Evolutionary conservation across 345 rosid species (phyloP).

Genomic region (Cardamine chenopodiifolia): DNA sequence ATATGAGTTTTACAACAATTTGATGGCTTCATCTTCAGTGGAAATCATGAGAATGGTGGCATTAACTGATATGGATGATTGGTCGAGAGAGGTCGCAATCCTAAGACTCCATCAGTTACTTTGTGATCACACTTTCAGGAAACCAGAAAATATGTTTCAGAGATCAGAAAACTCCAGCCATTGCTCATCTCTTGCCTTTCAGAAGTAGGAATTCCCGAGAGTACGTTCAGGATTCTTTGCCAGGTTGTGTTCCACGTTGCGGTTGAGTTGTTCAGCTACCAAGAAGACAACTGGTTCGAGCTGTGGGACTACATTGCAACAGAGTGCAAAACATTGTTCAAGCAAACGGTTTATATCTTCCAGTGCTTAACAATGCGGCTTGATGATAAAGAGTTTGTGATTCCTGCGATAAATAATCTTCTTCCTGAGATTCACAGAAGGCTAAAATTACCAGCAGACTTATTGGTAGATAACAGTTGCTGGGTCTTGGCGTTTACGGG

Average conservation of each 20-base stretch:
- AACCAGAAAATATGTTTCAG: not conserved
- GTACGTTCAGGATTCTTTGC: slow-evolving; percentile 2
- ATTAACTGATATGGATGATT: not conserved
- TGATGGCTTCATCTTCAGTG: not conserved
- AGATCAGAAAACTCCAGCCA: not conserved
- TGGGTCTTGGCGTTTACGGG: slow-evolving; percentile 6
- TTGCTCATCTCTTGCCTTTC: slow-evolving; percentile 15
- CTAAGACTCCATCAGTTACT: not conserved
- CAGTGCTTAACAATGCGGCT: slow-evolving; percentile 11
- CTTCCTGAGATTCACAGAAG: not conserved
- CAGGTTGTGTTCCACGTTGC: not conserved
- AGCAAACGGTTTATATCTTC: not conserved
- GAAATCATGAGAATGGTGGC: not conserved
- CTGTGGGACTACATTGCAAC: slow-evolving; percentile 11
- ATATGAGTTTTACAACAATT: not conserved
- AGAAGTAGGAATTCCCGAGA: not conserved
- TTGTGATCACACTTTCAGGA: slow-evolving; percentile 3
- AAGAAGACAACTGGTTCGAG: not conserved
- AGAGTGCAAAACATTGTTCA: not conserved
- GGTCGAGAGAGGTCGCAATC: slow-evolving; percentile 3
- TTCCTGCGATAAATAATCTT: not conserved
- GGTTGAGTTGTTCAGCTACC: not conserved
- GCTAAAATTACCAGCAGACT: not conserved
- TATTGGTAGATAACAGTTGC: not conserved
- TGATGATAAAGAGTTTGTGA: not conserved